Evolutionary conservation across 225 moss, liverwort and hornwort species (phyloP), one percentile per base, ranked within the genome.

Genomic region (Physcomitrellopsis africana): DNA sequence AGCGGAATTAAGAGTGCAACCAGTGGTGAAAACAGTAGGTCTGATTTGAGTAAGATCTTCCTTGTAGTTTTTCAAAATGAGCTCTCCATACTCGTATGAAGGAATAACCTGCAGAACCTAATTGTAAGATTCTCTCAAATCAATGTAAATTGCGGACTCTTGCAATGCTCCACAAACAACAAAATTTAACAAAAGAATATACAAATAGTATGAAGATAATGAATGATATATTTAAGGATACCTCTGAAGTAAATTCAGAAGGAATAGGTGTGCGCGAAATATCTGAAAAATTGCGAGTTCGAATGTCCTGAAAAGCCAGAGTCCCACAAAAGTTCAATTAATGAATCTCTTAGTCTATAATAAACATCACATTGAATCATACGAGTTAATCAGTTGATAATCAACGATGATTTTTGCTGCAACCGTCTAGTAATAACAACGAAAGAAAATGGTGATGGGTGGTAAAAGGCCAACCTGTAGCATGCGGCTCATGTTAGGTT

Each of bases 401-500:
- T 10, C 11, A 8, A 17, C 11, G 44, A n/a, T 15, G n/a, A 1
- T 56, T 8, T 29, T 55, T 56, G 62, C 76, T 57, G 67, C 22
- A 44, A 27, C 0, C 19, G 51, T 5, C 8, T 23, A 27, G 7
- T 10, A 11, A 55, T 9, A 16, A 63, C 7, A 16, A 59, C 26
- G n/a, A 51, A 26, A 9, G 49, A 42, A 63, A 11, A 0, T 18
- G 32, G 61, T 15, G 62, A 55, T 51, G 60, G 41, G 18, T 4
- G 4, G 49, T 23, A 10, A 29, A 66, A 20, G 64, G 24, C 47
- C 52, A 61, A 89, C 89, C 87, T 90, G 89, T 49, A 90, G 49
- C 89, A 90, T 90, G 51, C 89, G 84, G 73, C 89, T 90, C 87
- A 90, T 90, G 27, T 85, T 87, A 0, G 89, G 89, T 65, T 90